Conservation (phyloP, 768 basidiomycete species). For the Kwoniella botswanensis region DNA sequence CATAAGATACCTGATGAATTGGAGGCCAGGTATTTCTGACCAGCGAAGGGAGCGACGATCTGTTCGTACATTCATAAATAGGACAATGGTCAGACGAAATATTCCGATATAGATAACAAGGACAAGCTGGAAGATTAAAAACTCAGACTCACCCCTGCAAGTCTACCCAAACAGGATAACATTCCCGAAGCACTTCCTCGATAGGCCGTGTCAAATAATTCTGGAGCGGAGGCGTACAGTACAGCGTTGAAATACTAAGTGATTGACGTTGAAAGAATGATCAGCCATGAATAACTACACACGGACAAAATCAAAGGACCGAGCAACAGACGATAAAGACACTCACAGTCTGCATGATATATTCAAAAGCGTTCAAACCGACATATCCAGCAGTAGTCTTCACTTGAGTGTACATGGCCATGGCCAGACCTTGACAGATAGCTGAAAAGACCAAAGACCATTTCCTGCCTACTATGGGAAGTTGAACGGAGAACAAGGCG, state of each 20-base stretch:
- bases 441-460: constrained; percentile 51
- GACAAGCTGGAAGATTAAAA: background rate
- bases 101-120: background rate
- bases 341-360: constrained; percentile 57
- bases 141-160: constrained; percentile 19
- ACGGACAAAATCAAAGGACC: too few species aligned
- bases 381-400: constrained; percentile 50
- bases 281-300: too few species aligned
- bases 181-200: constrained; percentile 53
- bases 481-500: constrained; percentile 48
- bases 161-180: constrained; percentile 52
- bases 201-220: constrained; percentile 54
- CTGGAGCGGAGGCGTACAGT: constrained; percentile 57
- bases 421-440: constrained; percentile 48
- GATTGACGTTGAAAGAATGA: too few species aligned
- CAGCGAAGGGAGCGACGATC: constrained; percentile 57
- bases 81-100: constrained; percentile 39
- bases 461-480: constrained; percentile 53
- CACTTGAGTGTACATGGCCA: constrained; percentile 57
- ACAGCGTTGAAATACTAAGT: constrained; percentile 56
- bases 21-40: constrained; percentile 36
- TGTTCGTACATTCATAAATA: constrained; percentile 19
- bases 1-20: constrained; percentile 49
- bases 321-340: too few species aligned
- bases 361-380: constrained; percentile 53